Evolutionary conservation across 2,329 filamentous ascomycete species (phyloP).

Genomic region (Harringtonia aguacate): DNA sequence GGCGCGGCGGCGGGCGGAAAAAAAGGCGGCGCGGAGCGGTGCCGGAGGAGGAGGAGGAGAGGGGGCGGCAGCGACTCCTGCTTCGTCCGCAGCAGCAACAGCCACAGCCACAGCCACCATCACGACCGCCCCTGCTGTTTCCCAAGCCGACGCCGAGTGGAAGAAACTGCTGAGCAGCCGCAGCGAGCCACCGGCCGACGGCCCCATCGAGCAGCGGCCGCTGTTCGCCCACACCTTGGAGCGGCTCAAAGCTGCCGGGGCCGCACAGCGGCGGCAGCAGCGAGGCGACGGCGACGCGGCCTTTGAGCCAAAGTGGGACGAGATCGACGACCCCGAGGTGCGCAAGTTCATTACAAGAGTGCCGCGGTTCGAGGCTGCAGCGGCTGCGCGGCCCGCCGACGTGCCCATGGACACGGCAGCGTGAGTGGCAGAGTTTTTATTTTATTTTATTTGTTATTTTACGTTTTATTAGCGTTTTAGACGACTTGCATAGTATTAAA

Average conservation of each 20-base stretch:
- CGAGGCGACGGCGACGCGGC: slow-evolving; percentile 9
- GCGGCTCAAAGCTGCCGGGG: slow-evolving; percentile 8
- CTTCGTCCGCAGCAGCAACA: too few relatives aligned
- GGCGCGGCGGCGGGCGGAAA: slow-evolving; percentile 26
- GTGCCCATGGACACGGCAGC: slow-evolving; percentile 7
- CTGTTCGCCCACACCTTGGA: slow-evolving; percentile 12
- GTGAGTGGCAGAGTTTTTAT: background rate
- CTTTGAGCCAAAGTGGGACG: slow-evolving; percentile 12
- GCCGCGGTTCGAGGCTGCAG: slow-evolving; percentile 3
- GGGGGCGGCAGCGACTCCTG: too few relatives aligned
- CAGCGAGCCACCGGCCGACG: background rate
- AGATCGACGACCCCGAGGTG: slow-evolving; percentile 11
- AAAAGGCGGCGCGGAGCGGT: slow-evolving; percentile 19
- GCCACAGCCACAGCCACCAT: too few relatives aligned
- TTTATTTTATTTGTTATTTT: background rate
- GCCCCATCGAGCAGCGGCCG: slow-evolving; percentile 7
- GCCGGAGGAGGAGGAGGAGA: background rate
- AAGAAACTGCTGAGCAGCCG: slow-evolving; percentile 5
- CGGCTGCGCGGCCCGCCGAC: background rate
- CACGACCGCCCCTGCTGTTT: background rate
- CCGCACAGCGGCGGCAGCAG: slow-evolving; percentile 7
- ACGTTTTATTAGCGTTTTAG: too few relatives aligned
- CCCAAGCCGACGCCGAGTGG: slow-evolving; percentile 9
- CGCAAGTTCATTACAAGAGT: slow-evolving; percentile 8
- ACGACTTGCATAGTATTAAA: background rate